phyloP scores from a whole-genome alignment of 1,284 basidiomycete species.

The Trichosporon sp. region DNA sequence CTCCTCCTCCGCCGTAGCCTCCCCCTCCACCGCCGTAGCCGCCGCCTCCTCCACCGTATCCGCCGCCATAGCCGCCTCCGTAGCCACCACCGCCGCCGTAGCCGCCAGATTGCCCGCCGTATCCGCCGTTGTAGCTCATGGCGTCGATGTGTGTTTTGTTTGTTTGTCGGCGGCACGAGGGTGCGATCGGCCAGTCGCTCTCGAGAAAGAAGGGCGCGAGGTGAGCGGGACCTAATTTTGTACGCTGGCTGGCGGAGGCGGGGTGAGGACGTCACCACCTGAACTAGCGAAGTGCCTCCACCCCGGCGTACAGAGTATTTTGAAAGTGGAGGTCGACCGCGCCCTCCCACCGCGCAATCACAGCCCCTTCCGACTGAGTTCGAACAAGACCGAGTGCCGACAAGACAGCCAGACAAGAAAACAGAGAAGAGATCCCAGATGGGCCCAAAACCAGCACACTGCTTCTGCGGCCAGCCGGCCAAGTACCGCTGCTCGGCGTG shows the following conservation, averaged over 20 bases:
- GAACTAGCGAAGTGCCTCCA: too few species aligned
- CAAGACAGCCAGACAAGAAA: neutral
- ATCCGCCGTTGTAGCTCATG: slow-evolving; percentile 38
- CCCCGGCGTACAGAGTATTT: neutral
- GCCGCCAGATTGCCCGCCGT: slow-evolving; percentile 19
- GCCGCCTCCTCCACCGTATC: slow-evolving; percentile 22
- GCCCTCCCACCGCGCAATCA: too few species aligned
- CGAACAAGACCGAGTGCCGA: neutral
- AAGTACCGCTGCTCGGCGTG: slow-evolving; percentile 47
- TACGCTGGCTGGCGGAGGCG: too few species aligned
- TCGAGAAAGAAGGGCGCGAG: slow-evolving; percentile 3
- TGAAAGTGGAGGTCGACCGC: neutral
- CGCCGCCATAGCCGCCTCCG: slow-evolving; percentile 15
- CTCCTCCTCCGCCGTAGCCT: slow-evolving; percentile 17
- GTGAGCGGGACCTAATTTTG: neutral
- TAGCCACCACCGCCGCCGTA: slow-evolving; percentile 26
- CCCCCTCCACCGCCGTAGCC: slow-evolving; percentile 21
- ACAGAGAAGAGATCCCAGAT: neutral
- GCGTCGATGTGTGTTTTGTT: neutral
- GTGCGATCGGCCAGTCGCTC: neutral
- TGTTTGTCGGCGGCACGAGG: neutral
- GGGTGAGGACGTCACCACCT: slow-evolving; percentile 1
- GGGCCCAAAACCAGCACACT: slow-evolving; percentile 18
- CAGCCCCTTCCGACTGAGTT: too few species aligned
- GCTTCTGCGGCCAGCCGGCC: slow-evolving; percentile 35